A percentile compares a stretch with the other conserved stretches of the same genome.
Conservation (phyloP, 2,329 filamentous ascomycete genomes). For the Colletotrichum cuscutae region DNA sequence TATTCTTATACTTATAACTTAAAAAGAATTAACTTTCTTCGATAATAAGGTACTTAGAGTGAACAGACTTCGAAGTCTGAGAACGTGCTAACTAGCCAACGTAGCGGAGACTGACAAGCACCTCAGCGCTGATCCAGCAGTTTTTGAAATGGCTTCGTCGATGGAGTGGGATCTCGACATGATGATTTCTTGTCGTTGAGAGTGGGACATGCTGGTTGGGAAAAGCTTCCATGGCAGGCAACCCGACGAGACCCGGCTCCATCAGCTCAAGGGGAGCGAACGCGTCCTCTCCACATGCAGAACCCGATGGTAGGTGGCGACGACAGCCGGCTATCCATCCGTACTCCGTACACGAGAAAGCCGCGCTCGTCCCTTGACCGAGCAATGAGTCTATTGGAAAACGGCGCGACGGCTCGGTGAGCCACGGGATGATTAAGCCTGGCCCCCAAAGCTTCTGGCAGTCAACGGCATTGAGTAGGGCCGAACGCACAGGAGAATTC, state of each 20-base stretch:
- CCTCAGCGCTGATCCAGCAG: constrained; percentile 26
- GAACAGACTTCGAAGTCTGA: constrained; percentile 24
- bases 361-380: constrained; percentile 24
- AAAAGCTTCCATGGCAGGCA: neutral
- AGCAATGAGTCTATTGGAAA: constrained; percentile 25
- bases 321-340: neutral
- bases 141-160: constrained; percentile 24
- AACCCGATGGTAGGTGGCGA: neutral
- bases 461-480: constrained; percentile 23
- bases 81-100: constrained; percentile 30
- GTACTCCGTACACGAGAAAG: neutral
- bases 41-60: no score
- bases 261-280: constrained; percentile 1
- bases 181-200: constrained; percentile 22
- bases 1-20: no score
- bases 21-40: no score
- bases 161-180: constrained; percentile 26
- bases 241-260: constrained; percentile 22
- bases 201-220: constrained; percentile 29
- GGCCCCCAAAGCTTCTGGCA: neutral
- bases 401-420: constrained; percentile 1
- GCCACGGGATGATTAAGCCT: neutral
- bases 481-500: constrained; percentile 30
- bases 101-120: constrained; percentile 26
- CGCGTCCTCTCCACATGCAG: constrained; percentile 7